These are phyloP conservation scores for Populus trichocarpa DNA, from an alignment of 441 rosid species.

Conservation along the genomic window DNA sequence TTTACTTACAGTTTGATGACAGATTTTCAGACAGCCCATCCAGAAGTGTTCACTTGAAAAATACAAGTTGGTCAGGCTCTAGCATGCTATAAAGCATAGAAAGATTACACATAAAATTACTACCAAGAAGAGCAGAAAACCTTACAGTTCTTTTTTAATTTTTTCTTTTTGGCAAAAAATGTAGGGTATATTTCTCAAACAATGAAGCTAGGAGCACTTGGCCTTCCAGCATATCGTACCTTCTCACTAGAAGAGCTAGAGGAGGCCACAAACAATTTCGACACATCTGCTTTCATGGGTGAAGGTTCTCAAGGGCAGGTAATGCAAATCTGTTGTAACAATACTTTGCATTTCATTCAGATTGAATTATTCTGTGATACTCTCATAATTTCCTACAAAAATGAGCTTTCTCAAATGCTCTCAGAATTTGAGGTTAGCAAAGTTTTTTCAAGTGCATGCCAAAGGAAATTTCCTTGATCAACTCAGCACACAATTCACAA, in stretches of 20 bases:
- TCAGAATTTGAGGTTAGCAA: background rate
- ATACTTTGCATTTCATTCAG: background rate
- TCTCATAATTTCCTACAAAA: background rate
- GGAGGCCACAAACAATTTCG: conserved; percentile 79
- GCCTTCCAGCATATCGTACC: conserved; percentile 79
- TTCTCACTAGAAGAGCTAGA: conserved; percentile 88
- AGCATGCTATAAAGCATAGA: too few species aligned
- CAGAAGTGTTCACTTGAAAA: too few species aligned
- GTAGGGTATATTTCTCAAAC: conserved; percentile 89
- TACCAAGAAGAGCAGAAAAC: conserved; percentile 1
- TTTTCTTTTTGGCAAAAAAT: conserved; percentile 12
- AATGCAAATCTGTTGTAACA: background rate
- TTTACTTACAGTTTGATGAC: background rate
- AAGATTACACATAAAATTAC: background rate
- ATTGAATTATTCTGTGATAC: background rate
- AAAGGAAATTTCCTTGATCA: background rate
- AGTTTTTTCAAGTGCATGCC: background rate
- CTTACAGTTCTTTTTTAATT: conserved; percentile 3
- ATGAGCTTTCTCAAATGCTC: background rate
- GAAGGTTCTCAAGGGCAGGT: conserved; percentile 96
- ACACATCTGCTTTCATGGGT: conserved; percentile 84
- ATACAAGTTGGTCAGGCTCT: too few species aligned
- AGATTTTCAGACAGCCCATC: too few species aligned
- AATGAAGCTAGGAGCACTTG: conserved; percentile 81
- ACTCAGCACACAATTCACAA: background rate